phyloP scores from a whole-genome alignment of 2,329 filamentous ascomycete species.

The Arthrobotrys sphaeroides region DNA sequence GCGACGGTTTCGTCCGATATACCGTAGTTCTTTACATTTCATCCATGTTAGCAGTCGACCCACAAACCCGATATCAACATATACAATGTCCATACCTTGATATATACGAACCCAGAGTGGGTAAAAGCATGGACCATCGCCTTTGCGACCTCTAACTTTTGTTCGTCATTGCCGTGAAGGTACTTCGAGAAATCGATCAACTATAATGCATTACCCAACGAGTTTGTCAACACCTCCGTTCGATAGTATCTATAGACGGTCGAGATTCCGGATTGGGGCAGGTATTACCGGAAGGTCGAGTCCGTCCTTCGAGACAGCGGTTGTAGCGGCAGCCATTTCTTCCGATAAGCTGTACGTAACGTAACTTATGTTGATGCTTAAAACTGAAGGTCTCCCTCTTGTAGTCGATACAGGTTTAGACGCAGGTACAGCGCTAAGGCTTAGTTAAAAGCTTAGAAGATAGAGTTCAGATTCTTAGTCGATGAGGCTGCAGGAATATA shows the following conservation, averaged over 20 bases:
- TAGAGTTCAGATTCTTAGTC: neutral
- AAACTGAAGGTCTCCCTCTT: neutral
- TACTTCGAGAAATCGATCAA: conserved; percentile 82
- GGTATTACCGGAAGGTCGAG: conserved; percentile 55
- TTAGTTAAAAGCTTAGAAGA: neutral
- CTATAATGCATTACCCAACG: conserved; percentile 62
- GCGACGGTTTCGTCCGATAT: conserved; percentile 70
- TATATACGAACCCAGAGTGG: conserved; percentile 78
- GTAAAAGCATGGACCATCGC: conserved; percentile 83
- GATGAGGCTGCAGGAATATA: neutral
- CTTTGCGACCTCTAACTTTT: conserved; percentile 73
- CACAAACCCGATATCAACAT: neutral
- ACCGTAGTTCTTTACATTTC: conserved; percentile 75
- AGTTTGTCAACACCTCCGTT: neutral
- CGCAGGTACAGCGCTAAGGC: neutral
- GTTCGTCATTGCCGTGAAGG: conserved; percentile 69
- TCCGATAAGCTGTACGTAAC: no score
- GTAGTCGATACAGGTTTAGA: neutral
- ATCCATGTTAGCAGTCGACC: conserved; percentile 25
- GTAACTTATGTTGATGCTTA: no score
- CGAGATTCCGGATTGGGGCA: neutral
- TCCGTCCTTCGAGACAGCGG: conserved; percentile 63
- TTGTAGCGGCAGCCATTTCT: conserved; percentile 44
- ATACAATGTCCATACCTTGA: conserved; percentile 3
- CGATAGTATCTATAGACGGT: neutral